Evolutionary conservation across 148 eudicot species (phyloP), one percentile per base, ranked within the genome.

Genomic region (Rhododendron ferrugineum): DNA sequence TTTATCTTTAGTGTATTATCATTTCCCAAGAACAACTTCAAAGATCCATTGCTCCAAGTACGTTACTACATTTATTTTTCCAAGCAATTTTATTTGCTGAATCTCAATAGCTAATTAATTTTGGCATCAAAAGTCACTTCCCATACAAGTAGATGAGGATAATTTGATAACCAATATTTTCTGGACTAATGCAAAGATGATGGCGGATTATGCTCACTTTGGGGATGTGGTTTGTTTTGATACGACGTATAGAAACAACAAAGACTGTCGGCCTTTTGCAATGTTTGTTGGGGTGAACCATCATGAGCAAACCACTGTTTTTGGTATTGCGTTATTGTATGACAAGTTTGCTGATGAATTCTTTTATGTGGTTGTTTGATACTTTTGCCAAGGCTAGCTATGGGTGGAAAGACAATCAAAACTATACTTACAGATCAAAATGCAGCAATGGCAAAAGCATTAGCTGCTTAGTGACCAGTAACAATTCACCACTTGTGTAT

Each of bases 211-310:
- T 70, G 14, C 4, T 0, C 3, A 30, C 13, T 70, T 70, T 30
- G 75, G 75, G 3, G 75, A 30, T 14, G 75, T 70, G 18, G 75
- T 70, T 28, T 30, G 75, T 70, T 70, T 70, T 70, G 75, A 30
- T 70, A 70, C 40, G 0, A 70, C 75, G 1, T 70, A 30, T 5
- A 13, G 20, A 70, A 70, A 11, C n/a, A 70, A 70, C 4, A 70
- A 70, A 70, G 37, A 30, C 0, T 40, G 40, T 28, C 3, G 37
- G 18, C 37, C 34, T 30, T 70, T 70, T 13, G 37, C 75, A 28
- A 70, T 30, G 77, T 73, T 73, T 73, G 77, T 73, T 73, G 77
- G 77, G 42, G 77, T 34, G 0, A 73, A 73, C 44, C 78, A 73
- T 73, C 42, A 34, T 10, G 36, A 73, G 6, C 42, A 73, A 73